Evolutionary conservation across 2,329 filamentous ascomycete genomes (phyloP), one percentile per base, ranked within the genome.

Genomic region (Claviceps sp.): DNA sequence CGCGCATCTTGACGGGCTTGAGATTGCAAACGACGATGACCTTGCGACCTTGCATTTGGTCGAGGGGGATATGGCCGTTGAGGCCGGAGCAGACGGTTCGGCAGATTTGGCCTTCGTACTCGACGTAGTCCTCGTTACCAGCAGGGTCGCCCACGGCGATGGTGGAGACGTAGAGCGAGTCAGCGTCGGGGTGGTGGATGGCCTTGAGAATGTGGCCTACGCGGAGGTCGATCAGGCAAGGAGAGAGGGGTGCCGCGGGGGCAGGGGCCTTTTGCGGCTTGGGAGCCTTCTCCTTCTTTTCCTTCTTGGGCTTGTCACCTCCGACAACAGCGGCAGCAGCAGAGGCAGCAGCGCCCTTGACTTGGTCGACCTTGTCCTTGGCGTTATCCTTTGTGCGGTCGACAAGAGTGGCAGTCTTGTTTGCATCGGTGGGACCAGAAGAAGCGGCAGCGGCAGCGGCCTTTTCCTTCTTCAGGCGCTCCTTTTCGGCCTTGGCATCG

Each of bases 1-100:
- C 93, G 57, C 93, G 87, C 93, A 98, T 98, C 69, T 94, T 98
- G 68, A 97, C 93, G 49, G 93, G 93, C 78, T 98, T 98, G 60
- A 98, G 80, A 71, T 98, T 98, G 77, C 88, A 95, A 22, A 98
- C 91, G 1, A 93, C 87, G 36, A 98, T 80, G 55, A 98, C 88
- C 73, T 94, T 95, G 67, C 93, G 88, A 64, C 83, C 83, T 69
- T 98, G 93, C 93, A 98, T 96, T 68, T 95, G 88, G 68, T 88
- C 88, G 46, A 98, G 77, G 0, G 93, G 93, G 1, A 98, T 73
- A 34, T 96, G 80, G 7, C 93, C 93, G 68, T 95, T 96, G 57
- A 98, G 79, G 29, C 93, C 93, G 1, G 93, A 97, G 79, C 93
- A 98, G 47, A 98, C 91, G 16, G 91, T 98, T 46, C 93, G 86